Evolutionary conservation across 1,139 yeast genomes (phyloP).

Genomic region (Geotrichum candidum): DNA sequence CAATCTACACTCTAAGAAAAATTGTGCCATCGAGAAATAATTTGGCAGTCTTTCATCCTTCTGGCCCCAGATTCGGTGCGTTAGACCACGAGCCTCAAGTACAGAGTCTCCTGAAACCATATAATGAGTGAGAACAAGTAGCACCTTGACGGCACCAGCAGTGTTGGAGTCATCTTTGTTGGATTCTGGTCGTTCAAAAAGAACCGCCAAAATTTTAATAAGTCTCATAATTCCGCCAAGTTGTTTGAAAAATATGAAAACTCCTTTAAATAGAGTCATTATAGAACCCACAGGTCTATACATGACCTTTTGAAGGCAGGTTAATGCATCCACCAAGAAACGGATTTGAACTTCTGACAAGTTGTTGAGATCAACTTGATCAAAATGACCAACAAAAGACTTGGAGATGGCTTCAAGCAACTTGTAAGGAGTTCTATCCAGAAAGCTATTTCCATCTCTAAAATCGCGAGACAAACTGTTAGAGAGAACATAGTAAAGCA

Average conservation of each 20-base stretch:
- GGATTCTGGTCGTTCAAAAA: constrained; percentile 20
- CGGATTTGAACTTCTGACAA: constrained; percentile 15
- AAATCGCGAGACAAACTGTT: constrained; percentile 15
- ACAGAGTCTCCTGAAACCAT: constrained; percentile 24
- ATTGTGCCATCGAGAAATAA: constrained; percentile 31
- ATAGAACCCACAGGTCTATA: constrained; percentile 23
- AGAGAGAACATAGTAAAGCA: constrained; percentile 29
- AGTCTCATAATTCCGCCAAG: constrained; percentile 29
- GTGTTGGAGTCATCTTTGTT: constrained; percentile 12
- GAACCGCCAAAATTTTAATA: constrained; percentile 24
- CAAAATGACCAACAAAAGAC: constrained; percentile 27
- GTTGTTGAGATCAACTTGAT: not conserved
- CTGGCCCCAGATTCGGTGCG: constrained; percentile 27
- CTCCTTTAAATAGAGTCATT: constrained; percentile 23
- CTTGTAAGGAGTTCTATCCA: constrained; percentile 13
- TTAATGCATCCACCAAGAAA: constrained; percentile 14
- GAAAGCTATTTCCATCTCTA: constrained; percentile 4
- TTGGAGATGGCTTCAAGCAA: constrained; percentile 26
- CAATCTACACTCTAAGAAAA: constrained; percentile 32
- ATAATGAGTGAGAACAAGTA: constrained; percentile 23
- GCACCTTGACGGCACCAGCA: constrained; percentile 19
- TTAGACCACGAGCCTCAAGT: constrained; percentile 22
- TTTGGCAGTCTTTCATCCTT: constrained; percentile 25
- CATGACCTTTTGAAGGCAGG: constrained; percentile 25
- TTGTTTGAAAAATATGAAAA: constrained; percentile 32